Percentiles rank a stretch among this genome's conserved stretches.
These are phyloP conservation scores for Wickerhamomyces strasburgensis DNA, from an alignment of 805 yeast genomes.

Conservation along the genomic window DNA sequence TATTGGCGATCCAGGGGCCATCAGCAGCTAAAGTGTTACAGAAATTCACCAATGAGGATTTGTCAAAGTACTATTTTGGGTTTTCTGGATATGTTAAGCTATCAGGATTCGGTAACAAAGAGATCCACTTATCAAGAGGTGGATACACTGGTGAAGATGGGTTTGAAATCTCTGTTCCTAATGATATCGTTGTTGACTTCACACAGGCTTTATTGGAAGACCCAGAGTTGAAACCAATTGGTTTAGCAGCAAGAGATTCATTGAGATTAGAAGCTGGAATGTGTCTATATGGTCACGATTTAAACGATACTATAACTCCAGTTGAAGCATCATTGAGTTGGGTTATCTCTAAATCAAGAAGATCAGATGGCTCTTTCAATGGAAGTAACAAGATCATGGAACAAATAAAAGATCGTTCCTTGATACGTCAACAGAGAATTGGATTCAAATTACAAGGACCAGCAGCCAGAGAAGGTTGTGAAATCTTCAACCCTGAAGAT, in stretches of 20 bases:
- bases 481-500: constrained; percentile 52
- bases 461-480: constrained; percentile 81
- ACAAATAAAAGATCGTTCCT: constrained; percentile 64
- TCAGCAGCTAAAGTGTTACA: constrained; percentile 63
- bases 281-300: constrained; percentile 95
- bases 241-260: constrained; percentile 97
- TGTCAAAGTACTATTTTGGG: constrained; percentile 70
- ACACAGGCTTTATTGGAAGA: constrained; percentile 52
- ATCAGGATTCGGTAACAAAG: constrained; percentile 31
- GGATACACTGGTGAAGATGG: constrained; percentile 99
- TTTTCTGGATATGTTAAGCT: constrained; percentile 33
- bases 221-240: constrained; percentile 72
- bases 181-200: constrained; percentile 52
- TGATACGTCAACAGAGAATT: constrained; percentile 57
- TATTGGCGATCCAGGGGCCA: constrained; percentile 94
- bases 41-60: constrained; percentile 53
- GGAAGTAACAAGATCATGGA: constrained; percentile 67
- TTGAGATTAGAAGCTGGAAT: constrained; percentile 95
- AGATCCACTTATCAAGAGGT: constrained; percentile 81
- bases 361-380: constrained; percentile 58
- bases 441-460: constrained; percentile 78
- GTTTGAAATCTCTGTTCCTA: constrained; percentile 81
- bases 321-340: constrained; percentile 85
- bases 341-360: constrained; percentile 80
- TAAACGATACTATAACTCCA: constrained; percentile 75